Conservation (phyloP, 331 rosid genomes). For the Cydonia oblonga region DNA sequence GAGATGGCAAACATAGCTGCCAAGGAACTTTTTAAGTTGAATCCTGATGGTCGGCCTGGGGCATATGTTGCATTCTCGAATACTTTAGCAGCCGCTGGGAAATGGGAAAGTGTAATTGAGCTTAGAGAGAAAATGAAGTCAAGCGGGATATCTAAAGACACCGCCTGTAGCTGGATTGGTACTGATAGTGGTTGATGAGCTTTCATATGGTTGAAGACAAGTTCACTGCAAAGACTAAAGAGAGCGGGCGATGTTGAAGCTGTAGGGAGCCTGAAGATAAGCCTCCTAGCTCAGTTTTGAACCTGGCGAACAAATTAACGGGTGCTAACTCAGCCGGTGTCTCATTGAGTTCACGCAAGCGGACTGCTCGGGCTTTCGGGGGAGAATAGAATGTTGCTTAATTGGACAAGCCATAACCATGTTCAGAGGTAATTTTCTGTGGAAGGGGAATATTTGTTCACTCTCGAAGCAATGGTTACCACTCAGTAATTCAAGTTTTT, state of each 20-base stretch:
- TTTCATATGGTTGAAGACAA: background rate
- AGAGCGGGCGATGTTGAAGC: background rate
- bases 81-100: constrained; percentile 77
- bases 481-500: background rate
- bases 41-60: constrained; percentile 55
- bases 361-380: background rate
- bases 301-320: background rate
- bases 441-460: background rate
- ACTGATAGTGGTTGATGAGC: constrained; percentile 24
- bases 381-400: background rate
- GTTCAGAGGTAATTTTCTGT: background rate
- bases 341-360: background rate
- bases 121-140: constrained; percentile 72
- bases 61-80: constrained; percentile 80
- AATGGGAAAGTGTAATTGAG: constrained; percentile 82
- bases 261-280: background rate
- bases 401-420: background rate
- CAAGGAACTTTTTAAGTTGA: constrained; percentile 64
- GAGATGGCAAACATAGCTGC: constrained; percentile 75
- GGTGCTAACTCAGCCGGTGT: background rate
- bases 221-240: background rate
- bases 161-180: constrained; percentile 65
- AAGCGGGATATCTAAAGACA: constrained; percentile 56
- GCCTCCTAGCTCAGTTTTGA: background rate
- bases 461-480: background rate